Evolutionary conservation across 768 basidiomycete species (phyloP).

Genomic region (Podaxis rugospora): DNA sequence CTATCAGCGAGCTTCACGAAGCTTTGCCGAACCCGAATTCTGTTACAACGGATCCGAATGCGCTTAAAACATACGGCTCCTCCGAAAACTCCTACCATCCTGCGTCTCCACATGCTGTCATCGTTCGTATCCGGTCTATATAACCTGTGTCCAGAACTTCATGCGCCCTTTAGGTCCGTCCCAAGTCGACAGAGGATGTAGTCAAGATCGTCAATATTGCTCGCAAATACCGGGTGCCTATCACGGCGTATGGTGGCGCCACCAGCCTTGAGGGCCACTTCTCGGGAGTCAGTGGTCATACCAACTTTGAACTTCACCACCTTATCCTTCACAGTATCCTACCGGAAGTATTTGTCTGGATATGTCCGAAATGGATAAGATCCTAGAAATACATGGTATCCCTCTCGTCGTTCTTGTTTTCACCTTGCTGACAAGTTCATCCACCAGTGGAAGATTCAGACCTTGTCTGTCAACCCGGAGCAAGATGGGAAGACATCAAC

Average conservation of each 20-base stretch:
- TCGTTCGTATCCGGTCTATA: constrained; percentile 25
- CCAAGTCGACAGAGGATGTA: constrained; percentile 74
- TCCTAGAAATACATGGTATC: constrained; percentile 70
- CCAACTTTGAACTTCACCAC: background rate
- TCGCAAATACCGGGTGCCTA: constrained; percentile 65
- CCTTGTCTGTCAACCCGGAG: constrained; percentile 71
- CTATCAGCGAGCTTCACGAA: constrained; percentile 48
- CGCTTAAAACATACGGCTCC: constrained; percentile 53
- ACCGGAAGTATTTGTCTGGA: constrained; percentile 78
- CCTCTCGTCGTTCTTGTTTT: background rate
- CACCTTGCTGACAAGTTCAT: background rate
- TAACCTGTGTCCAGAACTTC: constrained; percentile 13
- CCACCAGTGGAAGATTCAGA: constrained; percentile 64
- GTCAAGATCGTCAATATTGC: constrained; percentile 77
- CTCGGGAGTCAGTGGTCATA: constrained; percentile 48
- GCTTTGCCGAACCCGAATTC: constrained; percentile 41
- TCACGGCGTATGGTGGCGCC: constrained; percentile 80
- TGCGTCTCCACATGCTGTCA: constrained; percentile 49
- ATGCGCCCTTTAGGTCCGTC: constrained; percentile 41
- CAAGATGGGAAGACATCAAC: constrained; percentile 79
- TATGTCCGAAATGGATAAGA: constrained; percentile 78
- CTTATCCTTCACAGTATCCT: constrained; percentile 28
- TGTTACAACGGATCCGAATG: constrained; percentile 48
- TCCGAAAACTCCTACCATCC: constrained; percentile 71
- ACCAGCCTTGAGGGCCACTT: constrained; percentile 89